Base-by-base conservation (phyloP, 768 basidiomycete species). In the Gautieria morchelliformis region DNA sequence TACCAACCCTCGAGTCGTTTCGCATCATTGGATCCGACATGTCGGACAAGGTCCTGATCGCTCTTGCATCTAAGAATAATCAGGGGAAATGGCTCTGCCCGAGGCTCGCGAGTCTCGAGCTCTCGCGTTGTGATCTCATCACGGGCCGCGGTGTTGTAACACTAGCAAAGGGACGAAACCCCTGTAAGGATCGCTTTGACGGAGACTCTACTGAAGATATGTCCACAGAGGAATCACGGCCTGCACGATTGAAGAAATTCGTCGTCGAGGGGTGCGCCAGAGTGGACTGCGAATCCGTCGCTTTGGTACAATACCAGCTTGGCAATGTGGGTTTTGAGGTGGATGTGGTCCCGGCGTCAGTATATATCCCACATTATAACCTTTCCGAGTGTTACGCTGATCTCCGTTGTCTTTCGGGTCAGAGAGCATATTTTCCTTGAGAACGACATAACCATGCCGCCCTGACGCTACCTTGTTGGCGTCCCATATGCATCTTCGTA, bases 1-100 rank as follows among this genome's bases (percentile, higher is more conserved):
- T 87, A 12, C 65, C 67, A 0, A 59, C 67, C 35, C 70, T 90
- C 48, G 78, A 79, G 62, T 78, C 81, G 50, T 90, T 90, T 67
- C 75, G 77, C 48, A 89, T 90, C 62, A 81, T 84, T 56, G 87
- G 84, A 22, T 89, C 86, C 9, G 88, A 90, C 67, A 85, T 89
- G 87, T 85, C 85, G 27, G 75, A 89, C 70, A 79, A 72, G 41
- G 88, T 89, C 58, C 73, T 89, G 42, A 68, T 70, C 33, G 72
- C 87, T 59, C 71, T 90, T 22, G 73, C 72, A 44, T 19, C 24
- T 20, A 46, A 20, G 32, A 27, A 20, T 6, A 24, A 19, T 17
- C n/a, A 32, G 1, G 42, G 42, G 20, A 12, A 32, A 39, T 48
- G 42, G 42, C 37, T 47, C n/a, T 57, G 56, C 40, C 56, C 56